Evolutionary conservation across 2,329 filamentous ascomycete species (phyloP).

Genomic region (Passalora sequoiae): DNA sequence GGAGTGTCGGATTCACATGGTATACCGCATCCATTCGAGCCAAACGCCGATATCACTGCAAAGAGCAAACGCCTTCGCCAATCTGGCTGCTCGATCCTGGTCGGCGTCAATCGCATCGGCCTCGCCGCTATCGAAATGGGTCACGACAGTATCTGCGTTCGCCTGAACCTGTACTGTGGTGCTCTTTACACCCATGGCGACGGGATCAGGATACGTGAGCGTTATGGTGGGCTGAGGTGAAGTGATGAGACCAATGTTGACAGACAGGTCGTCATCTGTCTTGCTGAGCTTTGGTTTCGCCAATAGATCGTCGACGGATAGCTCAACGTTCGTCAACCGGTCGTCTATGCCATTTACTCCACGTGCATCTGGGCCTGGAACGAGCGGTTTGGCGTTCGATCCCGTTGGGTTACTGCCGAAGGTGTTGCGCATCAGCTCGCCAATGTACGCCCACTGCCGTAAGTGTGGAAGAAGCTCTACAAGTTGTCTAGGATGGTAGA

Average conservation of each 20-base stretch:
- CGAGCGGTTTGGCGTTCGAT: background rate
- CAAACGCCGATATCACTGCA: conserved; percentile 49
- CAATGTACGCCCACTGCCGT: conserved; percentile 69
- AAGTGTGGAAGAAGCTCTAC: conserved; percentile 67
- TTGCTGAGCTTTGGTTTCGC: background rate
- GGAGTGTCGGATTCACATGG: background rate
- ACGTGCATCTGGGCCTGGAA: background rate
- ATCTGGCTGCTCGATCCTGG: conserved; percentile 26
- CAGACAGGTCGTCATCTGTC: conserved; percentile 12
- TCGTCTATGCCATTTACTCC: background rate
- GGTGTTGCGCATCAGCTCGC: conserved; percentile 52
- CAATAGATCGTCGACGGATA: conserved; percentile 7
- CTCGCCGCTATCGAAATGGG: conserved; percentile 8
- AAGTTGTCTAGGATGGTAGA: conserved; percentile 72
- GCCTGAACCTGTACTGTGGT: conserved; percentile 17
- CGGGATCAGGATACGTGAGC: conserved; percentile 38
- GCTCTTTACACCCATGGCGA: conserved; percentile 42
- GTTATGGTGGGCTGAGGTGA: conserved; percentile 31
- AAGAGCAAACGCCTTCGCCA: conserved; percentile 44
- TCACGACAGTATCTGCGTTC: conserved; percentile 18
- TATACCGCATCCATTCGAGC: conserved; percentile 44
- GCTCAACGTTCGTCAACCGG: background rate
- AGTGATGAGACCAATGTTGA: conserved; percentile 32
- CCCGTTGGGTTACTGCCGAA: conserved; percentile 9
- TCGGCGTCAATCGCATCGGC: conserved; percentile 19